Base-by-base conservation (phyloP, 192 early-diverging fungal genomes). In the Cetraspora pellucida region DNA sequence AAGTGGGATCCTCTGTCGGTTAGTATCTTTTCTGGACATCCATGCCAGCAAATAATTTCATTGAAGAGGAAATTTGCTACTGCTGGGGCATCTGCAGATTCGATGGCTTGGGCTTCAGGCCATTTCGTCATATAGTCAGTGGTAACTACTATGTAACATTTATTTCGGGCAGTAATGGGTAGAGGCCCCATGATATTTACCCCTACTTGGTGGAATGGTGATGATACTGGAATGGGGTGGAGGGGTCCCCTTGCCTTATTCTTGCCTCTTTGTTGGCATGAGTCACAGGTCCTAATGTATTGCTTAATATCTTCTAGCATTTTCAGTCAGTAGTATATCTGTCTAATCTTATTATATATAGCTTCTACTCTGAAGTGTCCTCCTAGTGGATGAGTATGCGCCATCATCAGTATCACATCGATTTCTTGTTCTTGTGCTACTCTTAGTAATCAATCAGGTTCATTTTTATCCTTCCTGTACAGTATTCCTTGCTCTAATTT, bases 101-200 rank as follows among this genome's bases (percentile, higher is more conserved):
- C 31, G 2, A 82, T 0, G 28, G 78, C 77, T 19, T 55, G 19
- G 21, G 75, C 74, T 46, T 80, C 71, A 0, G 79, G 82, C 79
- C 79, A 82, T 44, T 78, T 78, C 11, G 79, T 82, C 0, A 60
- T 21, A 55, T 80, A 80, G 27, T 82, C 82, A 2, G 77, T 77
- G 7, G 79, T 79, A 0, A 77, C 45, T 0, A 82, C 11, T 0
- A 82, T 71, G 73, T 76, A 82, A 0, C 43, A 2, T 17, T 78
- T 80, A 21, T 78, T 74, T 21, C 37, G 11, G 0, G 45, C 28
- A 0, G 75, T 78, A 10, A 52, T 10, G 7, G 59, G 65, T 44
- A 79, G 25, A 3, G 30, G 54, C 45, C 67, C 50, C n/a, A 77
- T 13, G 37, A 67, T 43, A 23, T 67, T 43, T 6, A 67, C 45